These are phyloP conservation scores for Malassezia slooffiae DNA, from an alignment of 1,284 basidiomycete species.

Conservation along the genomic window DNA sequence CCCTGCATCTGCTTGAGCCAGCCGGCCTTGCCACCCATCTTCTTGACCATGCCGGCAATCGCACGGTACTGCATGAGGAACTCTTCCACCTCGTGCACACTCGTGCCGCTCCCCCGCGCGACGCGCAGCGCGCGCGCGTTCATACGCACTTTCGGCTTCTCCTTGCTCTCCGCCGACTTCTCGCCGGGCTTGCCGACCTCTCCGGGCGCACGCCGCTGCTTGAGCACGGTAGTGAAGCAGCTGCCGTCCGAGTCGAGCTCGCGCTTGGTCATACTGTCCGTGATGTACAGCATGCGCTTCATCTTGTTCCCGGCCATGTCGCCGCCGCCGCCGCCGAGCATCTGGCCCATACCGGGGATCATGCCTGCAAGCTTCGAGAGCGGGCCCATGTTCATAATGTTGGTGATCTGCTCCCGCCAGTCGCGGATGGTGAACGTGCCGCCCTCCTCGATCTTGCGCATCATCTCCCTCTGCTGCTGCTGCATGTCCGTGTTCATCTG, in stretches of 20 bases:
- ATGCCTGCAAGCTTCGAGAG: slow-evolving; percentile 96
- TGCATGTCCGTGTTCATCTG: slow-evolving; percentile 54
- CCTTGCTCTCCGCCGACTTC: slow-evolving; percentile 28
- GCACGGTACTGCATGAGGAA: slow-evolving; percentile 56
- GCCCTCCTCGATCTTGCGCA: slow-evolving; percentile 83
- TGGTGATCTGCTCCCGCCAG: slow-evolving; percentile 93
- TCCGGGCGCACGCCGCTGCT: no score
- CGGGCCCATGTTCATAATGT: slow-evolving; percentile 98
- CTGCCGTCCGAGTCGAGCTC: slow-evolving; percentile 92
- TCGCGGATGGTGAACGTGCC: slow-evolving; percentile 92
- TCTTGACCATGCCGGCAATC: slow-evolving; percentile 58
- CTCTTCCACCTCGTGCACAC: slow-evolving; percentile 91
- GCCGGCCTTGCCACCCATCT: slow-evolving; percentile 89
- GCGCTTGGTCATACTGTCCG: slow-evolving; percentile 84
- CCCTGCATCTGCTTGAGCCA: slow-evolving; percentile 36
- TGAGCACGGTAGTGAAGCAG: slow-evolving; percentile 31
- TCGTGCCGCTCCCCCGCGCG: slow-evolving; percentile 87
- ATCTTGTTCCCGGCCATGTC: slow-evolving; percentile 71
- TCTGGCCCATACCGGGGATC: slow-evolving; percentile 88
- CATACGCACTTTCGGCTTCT: slow-evolving; percentile 34
- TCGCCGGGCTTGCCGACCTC: slow-evolving; percentile 11
- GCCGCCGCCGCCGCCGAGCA: slow-evolving; percentile 57
- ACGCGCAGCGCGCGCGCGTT: slow-evolving; percentile 57
- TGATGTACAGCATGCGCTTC: slow-evolving; percentile 98
- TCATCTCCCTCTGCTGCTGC: slow-evolving; percentile 94